A percentile compares a stretch with the other conserved stretches of the same genome.
These are phyloP conservation scores for Paramecium caudatum DNA, from an alignment of 73 alveolate species.

Conservation along the genomic window DNA sequence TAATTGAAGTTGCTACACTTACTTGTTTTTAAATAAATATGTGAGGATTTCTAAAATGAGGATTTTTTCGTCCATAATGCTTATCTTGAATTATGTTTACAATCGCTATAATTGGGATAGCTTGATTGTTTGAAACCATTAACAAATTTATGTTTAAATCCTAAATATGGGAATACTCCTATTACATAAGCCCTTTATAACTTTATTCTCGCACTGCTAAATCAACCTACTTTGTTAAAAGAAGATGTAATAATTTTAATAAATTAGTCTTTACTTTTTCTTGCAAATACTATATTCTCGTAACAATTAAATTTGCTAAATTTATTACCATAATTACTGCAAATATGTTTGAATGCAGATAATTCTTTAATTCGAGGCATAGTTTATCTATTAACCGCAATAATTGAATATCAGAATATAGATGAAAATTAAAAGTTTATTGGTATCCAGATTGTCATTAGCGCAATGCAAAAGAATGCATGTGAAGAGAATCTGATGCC, in stretches of 20 bases:
- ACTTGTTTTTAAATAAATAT: neutral
- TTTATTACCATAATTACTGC: neutral
- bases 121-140: neutral
- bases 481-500: neutral
- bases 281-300: neutral
- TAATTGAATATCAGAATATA: neutral
- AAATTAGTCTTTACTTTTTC: neutral
- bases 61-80: neutral
- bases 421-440: neutral
- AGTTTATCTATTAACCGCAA: neutral
- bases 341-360: neutral
- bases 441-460: neutral
- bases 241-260: neutral
- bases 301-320: neutral
- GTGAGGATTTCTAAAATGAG: neutral
- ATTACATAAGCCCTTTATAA: neutral
- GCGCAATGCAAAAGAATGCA: neutral
- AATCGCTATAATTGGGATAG: neutral
- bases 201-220: neutral
- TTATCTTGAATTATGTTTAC: neutral
- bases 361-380: neutral
- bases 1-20: neutral
- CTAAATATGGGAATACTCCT: neutral
- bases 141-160: conserved; percentile 30
- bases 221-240: neutral